Percentiles rank a stretch among this genome's conserved stretches.
These are phyloP conservation scores for Penicillium canariense DNA, from an alignment of 495 filamentous ascomycete species.

Conservation along the genomic window DNA sequence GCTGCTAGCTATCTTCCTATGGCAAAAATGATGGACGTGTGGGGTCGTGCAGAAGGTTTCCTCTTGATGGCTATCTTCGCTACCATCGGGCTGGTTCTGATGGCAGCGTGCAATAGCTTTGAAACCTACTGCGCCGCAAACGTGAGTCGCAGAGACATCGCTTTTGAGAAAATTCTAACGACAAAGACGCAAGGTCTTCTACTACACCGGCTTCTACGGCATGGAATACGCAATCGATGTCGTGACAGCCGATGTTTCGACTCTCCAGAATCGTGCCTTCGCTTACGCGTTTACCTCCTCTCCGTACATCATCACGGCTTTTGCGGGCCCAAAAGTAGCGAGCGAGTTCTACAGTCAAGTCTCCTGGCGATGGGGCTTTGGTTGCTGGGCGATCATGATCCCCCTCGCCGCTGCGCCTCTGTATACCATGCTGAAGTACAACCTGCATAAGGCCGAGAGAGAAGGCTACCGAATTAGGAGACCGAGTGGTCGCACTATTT, in stretches of 20 bases:
- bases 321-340: constrained; percentile 21
- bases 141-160: constrained; percentile 22
- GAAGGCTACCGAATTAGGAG: not conserved
- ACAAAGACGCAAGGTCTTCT: constrained; percentile 31
- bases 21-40: constrained; percentile 65
- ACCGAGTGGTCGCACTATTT: not conserved
- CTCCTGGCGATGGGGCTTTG: constrained; percentile 58
- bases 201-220: constrained; percentile 50
- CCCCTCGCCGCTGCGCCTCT: constrained; percentile 52
- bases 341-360: constrained; percentile 38
- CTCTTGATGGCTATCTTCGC: constrained; percentile 35
- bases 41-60: constrained; percentile 56
- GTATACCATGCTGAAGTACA: constrained; percentile 34
- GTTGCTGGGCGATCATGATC: constrained; percentile 53
- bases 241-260: constrained; percentile 58
- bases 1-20: constrained; percentile 47
- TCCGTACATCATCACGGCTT: constrained; percentile 43
- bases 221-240: constrained; percentile 48
- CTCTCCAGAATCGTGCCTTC: constrained; percentile 53
- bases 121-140: constrained; percentile 44
- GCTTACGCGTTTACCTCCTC: constrained; percentile 56
- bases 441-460: constrained; percentile 8
- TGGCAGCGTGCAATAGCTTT: constrained; percentile 44
- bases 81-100: constrained; percentile 39
- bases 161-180: not conserved